A percentile compares a stretch with the other conserved stretches of the same genome.
Evolutionary conservation across 495 filamentous ascomycete genomes (phyloP).

Genomic region (Aspergillus sparsus): DNA sequence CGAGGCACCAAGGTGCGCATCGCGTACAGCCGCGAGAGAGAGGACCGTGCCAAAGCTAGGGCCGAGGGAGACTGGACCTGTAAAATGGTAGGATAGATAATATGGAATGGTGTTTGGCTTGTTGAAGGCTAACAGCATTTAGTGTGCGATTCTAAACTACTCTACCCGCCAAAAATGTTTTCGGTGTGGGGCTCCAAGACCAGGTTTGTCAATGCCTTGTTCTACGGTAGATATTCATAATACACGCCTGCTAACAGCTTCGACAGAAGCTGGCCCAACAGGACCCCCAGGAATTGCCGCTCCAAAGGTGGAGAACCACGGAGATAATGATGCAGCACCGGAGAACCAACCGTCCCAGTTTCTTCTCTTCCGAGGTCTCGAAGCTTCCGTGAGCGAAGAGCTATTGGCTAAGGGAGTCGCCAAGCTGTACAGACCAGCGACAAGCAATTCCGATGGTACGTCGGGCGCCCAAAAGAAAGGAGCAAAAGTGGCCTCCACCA

Average conservation of each 20-base stretch:
- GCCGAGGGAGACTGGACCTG: constrained; percentile 78
- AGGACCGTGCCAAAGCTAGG: constrained; percentile 52
- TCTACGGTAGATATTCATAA: too few relatives aligned
- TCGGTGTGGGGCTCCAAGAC: constrained; percentile 69
- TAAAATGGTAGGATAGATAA: constrained; percentile 52
- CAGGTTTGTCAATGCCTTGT: constrained; percentile 54
- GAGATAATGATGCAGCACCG: constrained; percentile 78
- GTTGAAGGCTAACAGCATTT: constrained; percentile 8
- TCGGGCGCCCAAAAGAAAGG: constrained; percentile 48
- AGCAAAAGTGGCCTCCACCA: constrained; percentile 73
- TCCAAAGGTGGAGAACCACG: constrained; percentile 57
- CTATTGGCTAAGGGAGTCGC: constrained; percentile 75
- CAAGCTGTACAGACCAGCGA: constrained; percentile 66
- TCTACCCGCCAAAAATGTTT: constrained; percentile 69
- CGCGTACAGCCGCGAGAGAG: constrained; percentile 59
- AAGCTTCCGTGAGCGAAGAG: constrained; percentile 72
- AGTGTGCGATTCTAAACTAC: constrained; percentile 77
- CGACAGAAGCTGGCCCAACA: constrained; percentile 27
- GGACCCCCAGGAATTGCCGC: constrained; percentile 38
- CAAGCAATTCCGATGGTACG: constrained; percentile 24
- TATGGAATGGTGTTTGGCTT: background rate
- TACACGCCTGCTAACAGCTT: constrained; percentile 17
- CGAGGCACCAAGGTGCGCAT: constrained; percentile 61
- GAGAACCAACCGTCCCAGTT: constrained; percentile 78
- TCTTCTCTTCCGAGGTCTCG: constrained; percentile 74